Base-by-base conservation (phyloP, 352 stramenopile genomes). In the Pythium sp. region DNA sequence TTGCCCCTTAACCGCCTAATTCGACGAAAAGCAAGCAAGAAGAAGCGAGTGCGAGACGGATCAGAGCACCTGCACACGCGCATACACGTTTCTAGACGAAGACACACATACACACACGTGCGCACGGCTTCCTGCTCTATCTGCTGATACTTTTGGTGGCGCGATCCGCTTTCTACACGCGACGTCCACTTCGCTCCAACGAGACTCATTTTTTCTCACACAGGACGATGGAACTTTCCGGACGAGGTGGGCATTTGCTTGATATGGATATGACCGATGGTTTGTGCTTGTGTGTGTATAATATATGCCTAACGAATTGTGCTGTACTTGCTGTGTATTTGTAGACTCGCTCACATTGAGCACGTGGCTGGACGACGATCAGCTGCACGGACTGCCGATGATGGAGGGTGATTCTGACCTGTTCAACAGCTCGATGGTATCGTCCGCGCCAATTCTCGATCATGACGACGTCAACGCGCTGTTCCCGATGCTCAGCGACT, bases 301-400 rank as follows among this genome's bases (percentile, higher is more conserved):
- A 5, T 70, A 74, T 46, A 70, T 71, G 41, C 15, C 41, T 49
- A n/a, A 49, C 41, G 15, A n/a, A 5, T 2, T 49, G 34, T 12
- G 9, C 9, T 2, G 14, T 5, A n/a, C 15, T 20, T n/a, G 41
- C 15, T 24, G 65, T 67, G 3, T 32, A 32, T 65, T 75, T 32
- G 75, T 65, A 61, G 70, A 84, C 46, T 81, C 69, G 22, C 73
- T 67, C 1, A 67, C 79, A 20, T 63, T 78, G 57, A 71, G 75
- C 51, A 69, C 78, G 24, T 82, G 75, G 65, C 63, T 89, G 14
- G 78, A 89, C 51, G 80, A 91, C 58, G 80, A 84, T 65, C 70
- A 86, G 46, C 72, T 86, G 5, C 71, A 72, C 58, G 69, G 75
- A 46, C 38, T 74, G 32, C 43, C 83, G 28, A 65, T 77, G 6